Conservation (phyloP, 768 basidiomycete species). For the Austroboletus eburneus region DNA sequence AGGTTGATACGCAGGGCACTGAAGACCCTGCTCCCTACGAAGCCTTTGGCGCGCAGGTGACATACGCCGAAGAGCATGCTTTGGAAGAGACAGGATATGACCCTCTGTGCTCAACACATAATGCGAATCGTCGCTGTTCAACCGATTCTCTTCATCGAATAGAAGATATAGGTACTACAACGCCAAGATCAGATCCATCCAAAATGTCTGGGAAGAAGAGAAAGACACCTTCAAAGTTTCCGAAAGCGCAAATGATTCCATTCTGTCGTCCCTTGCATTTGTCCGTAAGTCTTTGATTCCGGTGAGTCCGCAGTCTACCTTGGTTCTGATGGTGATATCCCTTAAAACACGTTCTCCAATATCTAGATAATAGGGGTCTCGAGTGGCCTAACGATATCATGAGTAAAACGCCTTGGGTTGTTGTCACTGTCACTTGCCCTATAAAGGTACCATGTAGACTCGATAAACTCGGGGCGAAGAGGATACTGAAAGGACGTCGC, state of each 20-base stretch:
- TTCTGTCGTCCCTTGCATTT: conserved; percentile 82
- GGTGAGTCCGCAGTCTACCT: conserved; percentile 82
- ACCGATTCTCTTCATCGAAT: conserved; percentile 79
- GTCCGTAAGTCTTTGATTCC: conserved; percentile 76
- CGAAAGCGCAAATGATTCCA: conserved; percentile 96
- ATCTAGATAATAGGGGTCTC: conserved; percentile 88
- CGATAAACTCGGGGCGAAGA: conserved; percentile 87
- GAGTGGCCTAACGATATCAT: conserved; percentile 64
- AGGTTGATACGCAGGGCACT: conserved; percentile 70
- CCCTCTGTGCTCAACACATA: conserved; percentile 96
- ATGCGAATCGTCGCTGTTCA: conserved; percentile 76
- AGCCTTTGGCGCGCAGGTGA: conserved; percentile 57
- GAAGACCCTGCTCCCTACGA: conserved; percentile 60
- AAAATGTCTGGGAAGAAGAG: background rate
- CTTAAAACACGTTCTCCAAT: conserved; percentile 80
- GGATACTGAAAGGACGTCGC: conserved; percentile 80
- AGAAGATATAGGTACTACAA: conserved; percentile 85
- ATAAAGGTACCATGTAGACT: conserved; percentile 96
- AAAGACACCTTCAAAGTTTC: conserved; percentile 79
- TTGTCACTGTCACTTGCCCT: conserved; percentile 44
- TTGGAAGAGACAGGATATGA: conserved; percentile 71
- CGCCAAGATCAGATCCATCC: conserved; percentile 1
- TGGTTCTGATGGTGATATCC: conserved; percentile 70
- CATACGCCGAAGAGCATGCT: conserved; percentile 48
- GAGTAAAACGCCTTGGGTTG: background rate